These are phyloP conservation scores for Dendrocalamus latiflorus DNA, from an alignment of 202 grass and related monocot species.

Conservation along the genomic window DNA sequence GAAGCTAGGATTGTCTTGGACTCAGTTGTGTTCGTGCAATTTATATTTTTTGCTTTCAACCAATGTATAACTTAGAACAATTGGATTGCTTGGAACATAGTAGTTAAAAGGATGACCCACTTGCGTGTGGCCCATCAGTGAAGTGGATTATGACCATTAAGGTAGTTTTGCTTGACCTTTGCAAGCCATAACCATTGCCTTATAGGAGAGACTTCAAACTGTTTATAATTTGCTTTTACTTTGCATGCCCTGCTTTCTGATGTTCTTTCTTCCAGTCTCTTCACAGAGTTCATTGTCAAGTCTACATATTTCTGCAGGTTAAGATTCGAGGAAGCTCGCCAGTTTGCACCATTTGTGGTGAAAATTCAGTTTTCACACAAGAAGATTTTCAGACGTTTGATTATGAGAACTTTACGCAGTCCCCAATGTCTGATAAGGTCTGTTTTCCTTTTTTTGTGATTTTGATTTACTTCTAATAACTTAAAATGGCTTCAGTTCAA, in stretches of 20 bases:
- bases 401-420: conserved; percentile 86
- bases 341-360: conserved; percentile 60
- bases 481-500: background rate
- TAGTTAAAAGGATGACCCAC: background rate
- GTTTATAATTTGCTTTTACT: background rate
- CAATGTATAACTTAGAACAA: background rate
- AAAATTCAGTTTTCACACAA: conserved; percentile 59
- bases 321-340: conserved; percentile 76
- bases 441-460: background rate
- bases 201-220: background rate
- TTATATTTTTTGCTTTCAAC: background rate
- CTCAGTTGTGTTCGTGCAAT: background rate
- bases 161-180: background rate
- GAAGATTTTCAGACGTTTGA: conserved; percentile 76
- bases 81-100: background rate
- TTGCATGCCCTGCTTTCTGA: background rate
- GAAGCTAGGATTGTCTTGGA: background rate
- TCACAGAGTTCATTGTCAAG: background rate
- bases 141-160: background rate
- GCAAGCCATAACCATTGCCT: background rate
- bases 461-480: background rate
- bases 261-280: background rate
- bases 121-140: background rate
- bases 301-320: conserved; percentile 43
- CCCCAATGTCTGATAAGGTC: conserved; percentile 95